Base-by-base conservation (phyloP, 768 basidiomycete genomes). In the Serendipita vermifera region DNA sequence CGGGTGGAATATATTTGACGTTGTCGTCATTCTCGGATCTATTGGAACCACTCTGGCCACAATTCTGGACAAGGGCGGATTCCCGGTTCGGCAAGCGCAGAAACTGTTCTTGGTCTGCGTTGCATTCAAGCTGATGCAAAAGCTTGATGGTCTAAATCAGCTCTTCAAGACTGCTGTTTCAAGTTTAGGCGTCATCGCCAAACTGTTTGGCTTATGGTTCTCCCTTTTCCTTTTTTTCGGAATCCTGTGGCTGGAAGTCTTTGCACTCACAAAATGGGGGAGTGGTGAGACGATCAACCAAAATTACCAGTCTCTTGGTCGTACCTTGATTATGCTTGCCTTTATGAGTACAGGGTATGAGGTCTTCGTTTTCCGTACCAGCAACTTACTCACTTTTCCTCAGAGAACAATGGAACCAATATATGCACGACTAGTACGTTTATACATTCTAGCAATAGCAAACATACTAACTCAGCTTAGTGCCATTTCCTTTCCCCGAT, bases 81-180 rank as follows among this genome's bases (percentile, higher is more conserved):
- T 60, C 6, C 13, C 61, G 57, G 71, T 75, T 15, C 72, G 82
- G 59, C 84, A 88, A 59, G 72, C 89, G 1, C 85, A 92, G 63
- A 90, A 91, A 69, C 74, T 97, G 7, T 98, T 98, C 70, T 76
- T 98, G 27, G 91, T 93, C 63, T 81, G 83, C 62, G 89, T 97
- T 58, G 83, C 89, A 0, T 85, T 97, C 77, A 98, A 98, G 68
- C 78, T 98, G 9, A 87, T 96, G 0, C 89, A 97, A 64, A 77
- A 86, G 38, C 84, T 83, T 58, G 82, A 88, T 64, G 81, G 80
- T 59, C 72, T 98, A 59, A 97, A 97, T 64, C 89, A 93, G 71
- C 74, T 98, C 15, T 97, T 97, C 78, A 97, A 97, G 72, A 96
- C 91, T 15, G 87, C 88, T 3, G 79, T 87, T 90, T 81, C 91